These are phyloP conservation scores for Escovopsis sp. DNA, from an alignment of 2,329 filamentous ascomycete species.

Conservation along the genomic window DNA sequence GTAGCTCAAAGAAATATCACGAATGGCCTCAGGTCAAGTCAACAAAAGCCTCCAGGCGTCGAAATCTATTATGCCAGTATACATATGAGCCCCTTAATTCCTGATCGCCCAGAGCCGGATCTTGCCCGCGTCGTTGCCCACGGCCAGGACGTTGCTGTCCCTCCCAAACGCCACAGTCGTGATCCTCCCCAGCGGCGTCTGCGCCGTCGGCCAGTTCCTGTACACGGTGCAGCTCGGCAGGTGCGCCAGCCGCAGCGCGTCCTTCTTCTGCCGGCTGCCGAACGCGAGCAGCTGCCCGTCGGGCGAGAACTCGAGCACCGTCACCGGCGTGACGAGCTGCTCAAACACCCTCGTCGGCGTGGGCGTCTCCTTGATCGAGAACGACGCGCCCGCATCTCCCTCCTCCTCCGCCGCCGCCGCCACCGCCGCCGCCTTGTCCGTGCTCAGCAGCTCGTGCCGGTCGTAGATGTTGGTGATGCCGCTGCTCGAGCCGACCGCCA, in stretches of 20 bases:
- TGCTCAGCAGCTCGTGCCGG: slow-evolving; percentile 45
- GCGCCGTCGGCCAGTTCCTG: slow-evolving; percentile 88
- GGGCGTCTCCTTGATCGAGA: slow-evolving; percentile 46
- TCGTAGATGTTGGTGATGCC: slow-evolving; percentile 94
- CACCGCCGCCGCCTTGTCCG: slow-evolving; percentile 23
- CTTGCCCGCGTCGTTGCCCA: slow-evolving; percentile 80
- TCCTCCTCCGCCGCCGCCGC: slow-evolving; percentile 10
- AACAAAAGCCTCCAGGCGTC: too few species aligned
- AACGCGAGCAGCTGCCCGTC: slow-evolving; percentile 85
- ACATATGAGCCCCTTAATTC: slow-evolving; percentile 26
- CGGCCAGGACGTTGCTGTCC: slow-evolving; percentile 56
- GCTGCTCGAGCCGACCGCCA: slow-evolving; percentile 71
- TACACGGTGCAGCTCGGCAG: slow-evolving; percentile 87
- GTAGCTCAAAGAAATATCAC: too few species aligned
- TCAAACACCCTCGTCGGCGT: slow-evolving; percentile 62
- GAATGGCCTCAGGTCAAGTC: too few species aligned
- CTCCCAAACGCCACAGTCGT: slow-evolving; percentile 56
- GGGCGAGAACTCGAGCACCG: slow-evolving; percentile 64
- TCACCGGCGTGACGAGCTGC: slow-evolving; percentile 77
- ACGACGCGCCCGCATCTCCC: too few species aligned
- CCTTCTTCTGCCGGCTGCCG: slow-evolving; percentile 73
- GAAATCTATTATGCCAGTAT: too few species aligned
- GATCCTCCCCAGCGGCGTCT: slow-evolving; percentile 76
- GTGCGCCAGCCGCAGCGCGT: slow-evolving; percentile 77
- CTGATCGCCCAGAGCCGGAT: slow-evolving; percentile 84